Percentiles rank a stretch among this genome's conserved stretches.
Conservation (phyloP, 2,329 filamentous ascomycete species). For the Spiromastix sp. region DNA sequence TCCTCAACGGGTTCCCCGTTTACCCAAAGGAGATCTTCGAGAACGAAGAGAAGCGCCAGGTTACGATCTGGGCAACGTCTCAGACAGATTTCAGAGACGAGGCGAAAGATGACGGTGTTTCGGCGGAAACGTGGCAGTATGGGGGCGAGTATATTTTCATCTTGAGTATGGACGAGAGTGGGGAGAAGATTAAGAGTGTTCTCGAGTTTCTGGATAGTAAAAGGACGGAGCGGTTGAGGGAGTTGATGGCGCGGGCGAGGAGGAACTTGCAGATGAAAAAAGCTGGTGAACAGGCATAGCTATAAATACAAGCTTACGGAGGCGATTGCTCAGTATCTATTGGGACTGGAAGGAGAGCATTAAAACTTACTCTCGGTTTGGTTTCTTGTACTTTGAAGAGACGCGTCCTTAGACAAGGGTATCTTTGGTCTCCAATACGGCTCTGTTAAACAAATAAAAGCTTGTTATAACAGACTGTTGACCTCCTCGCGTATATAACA, state of each 20-base stretch:
- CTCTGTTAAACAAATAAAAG: too few species aligned
- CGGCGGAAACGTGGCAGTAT: slow-evolving; percentile 1
- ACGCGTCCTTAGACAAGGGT: too few species aligned
- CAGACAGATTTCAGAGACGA: slow-evolving; percentile 1
- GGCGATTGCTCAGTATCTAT: too few species aligned
- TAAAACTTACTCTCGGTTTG: too few species aligned
- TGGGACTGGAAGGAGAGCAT: too few species aligned
- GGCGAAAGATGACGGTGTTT: background rate
- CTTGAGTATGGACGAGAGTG: slow-evolving; percentile 8
- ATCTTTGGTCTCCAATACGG: too few species aligned
- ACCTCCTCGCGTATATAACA: too few species aligned
- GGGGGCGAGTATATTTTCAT: slow-evolving; percentile 9
- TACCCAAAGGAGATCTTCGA: slow-evolving; percentile 6
- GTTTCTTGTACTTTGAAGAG: too few species aligned
- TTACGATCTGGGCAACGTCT: slow-evolving; percentile 9
- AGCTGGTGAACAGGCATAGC: too few species aligned
- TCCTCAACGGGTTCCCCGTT: slow-evolving; percentile 6
- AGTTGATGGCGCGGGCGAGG: slow-evolving; percentile 6
- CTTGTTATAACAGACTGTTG: too few species aligned
- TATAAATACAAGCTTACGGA: too few species aligned
- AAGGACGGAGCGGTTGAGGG: slow-evolving; percentile 6
- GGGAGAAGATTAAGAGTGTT: slow-evolving; percentile 5
- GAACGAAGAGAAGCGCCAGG: slow-evolving; percentile 6
- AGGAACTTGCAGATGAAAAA: too few species aligned
- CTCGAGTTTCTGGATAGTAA: slow-evolving; percentile 9